These are phyloP conservation scores for Cryptosporidium sp. DNA, from an alignment of 169 alveolate species.

Conservation along the genomic window DNA sequence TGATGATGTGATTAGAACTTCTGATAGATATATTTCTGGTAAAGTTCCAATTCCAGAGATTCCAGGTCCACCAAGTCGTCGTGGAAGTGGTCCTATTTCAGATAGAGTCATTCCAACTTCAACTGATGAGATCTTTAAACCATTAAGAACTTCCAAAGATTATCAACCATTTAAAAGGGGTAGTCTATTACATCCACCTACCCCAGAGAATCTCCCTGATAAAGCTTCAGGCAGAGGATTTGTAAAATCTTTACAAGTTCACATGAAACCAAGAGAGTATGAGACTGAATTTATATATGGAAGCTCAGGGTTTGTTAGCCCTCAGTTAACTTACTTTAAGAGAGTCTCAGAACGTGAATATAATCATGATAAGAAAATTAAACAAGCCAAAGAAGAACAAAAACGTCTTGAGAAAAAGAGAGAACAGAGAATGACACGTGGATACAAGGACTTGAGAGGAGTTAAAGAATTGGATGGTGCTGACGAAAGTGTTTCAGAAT, in stretches of 20 bases:
- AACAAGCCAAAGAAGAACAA: constrained; percentile 36
- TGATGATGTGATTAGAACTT: constrained; percentile 31
- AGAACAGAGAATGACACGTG: constrained; percentile 24
- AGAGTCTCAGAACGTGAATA: constrained; percentile 69
- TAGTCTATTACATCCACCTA: constrained; percentile 23
- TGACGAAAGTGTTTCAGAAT: constrained; percentile 42
- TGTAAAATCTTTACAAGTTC: constrained; percentile 17
- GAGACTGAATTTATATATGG: constrained; percentile 53
- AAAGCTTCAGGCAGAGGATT: constrained; percentile 33
- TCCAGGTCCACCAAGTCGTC: constrained; percentile 73
- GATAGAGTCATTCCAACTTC: constrained; percentile 1
- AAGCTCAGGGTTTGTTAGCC: constrained; percentile 3
- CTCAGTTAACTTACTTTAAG: constrained; percentile 34
- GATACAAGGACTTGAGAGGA: constrained; percentile 27
- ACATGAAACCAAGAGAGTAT: constrained; percentile 34
- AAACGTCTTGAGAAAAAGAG: constrained; percentile 35
- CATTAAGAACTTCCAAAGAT: background rate
- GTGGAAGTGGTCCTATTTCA: background rate
- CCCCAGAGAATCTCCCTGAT: constrained; percentile 51
- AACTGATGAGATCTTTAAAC: constrained; percentile 16
- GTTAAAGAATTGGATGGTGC: background rate
- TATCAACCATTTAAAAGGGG: background rate
- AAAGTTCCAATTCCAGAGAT: constrained; percentile 54
- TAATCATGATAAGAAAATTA: constrained; percentile 14
- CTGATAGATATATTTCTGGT: constrained; percentile 34